phyloP scores from a whole-genome alignment of 495 filamentous ascomycete genomes.

The Zalerion maritima region DNA sequence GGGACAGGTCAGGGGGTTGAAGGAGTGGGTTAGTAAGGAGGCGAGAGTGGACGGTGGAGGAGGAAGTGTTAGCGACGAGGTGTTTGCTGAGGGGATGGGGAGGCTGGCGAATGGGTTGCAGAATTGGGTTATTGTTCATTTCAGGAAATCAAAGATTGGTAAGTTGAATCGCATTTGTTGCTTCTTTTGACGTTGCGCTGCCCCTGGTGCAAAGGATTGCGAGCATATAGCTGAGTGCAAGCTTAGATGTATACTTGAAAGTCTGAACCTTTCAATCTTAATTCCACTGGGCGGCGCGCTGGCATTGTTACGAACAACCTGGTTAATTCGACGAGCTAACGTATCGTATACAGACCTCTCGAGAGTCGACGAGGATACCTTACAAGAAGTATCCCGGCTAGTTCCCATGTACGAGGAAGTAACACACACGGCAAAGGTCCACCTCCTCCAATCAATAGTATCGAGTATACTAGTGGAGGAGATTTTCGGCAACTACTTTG shows the following conservation, averaged over 20 bases:
- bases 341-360: constrained; percentile 20
- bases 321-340: constrained; percentile 5
- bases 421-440: constrained; percentile 30
- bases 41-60: constrained; percentile 30
- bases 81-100: constrained; percentile 30
- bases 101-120: constrained; percentile 39
- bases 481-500: constrained; percentile 38
- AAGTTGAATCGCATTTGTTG: constrained; percentile 7
- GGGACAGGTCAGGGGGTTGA: constrained; percentile 35
- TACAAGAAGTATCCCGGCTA: constrained; percentile 24
- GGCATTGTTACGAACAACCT: too few relatives aligned
- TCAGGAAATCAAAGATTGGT: constrained; percentile 37
- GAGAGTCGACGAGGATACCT: constrained; percentile 17
- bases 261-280: too few relatives aligned
- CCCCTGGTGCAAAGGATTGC: neutral
- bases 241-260: constrained; percentile 1
- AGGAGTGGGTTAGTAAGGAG: constrained; percentile 39
- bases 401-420: constrained; percentile 38
- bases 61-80: constrained; percentile 42
- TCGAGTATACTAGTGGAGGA: constrained; percentile 33
- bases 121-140: constrained; percentile 42
- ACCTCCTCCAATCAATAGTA: constrained; percentile 37
- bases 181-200: neutral
- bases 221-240: constrained; percentile 1
- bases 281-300: too few relatives aligned